These are phyloP conservation scores for Oryza punctata DNA, from an alignment of 176 grass and related monocot genomes.

Conservation along the genomic window DNA sequence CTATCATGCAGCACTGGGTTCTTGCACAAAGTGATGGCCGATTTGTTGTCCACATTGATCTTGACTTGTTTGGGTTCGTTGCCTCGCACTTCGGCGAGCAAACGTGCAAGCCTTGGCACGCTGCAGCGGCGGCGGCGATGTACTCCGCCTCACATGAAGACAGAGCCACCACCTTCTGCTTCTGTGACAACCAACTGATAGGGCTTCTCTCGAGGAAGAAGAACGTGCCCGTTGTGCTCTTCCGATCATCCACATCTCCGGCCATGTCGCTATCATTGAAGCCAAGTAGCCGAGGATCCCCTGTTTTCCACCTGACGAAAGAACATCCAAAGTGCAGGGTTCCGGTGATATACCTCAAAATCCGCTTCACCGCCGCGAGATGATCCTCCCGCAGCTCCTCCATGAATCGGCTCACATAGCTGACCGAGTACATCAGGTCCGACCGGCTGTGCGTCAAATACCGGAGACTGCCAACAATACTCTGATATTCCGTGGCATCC, in stretches of 20 bases:
- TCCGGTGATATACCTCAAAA: background rate
- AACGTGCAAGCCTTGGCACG: background rate
- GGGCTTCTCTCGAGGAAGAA: background rate
- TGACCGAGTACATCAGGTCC: too few relatives aligned
- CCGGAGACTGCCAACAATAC: too few relatives aligned
- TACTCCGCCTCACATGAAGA: too few relatives aligned
- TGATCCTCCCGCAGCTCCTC: background rate
- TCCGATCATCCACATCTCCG: background rate
- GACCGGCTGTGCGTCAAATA: too few relatives aligned
- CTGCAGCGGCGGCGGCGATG: too few relatives aligned
- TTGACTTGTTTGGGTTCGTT: accelerated
- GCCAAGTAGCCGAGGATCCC: background rate
- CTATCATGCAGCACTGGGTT: too few relatives aligned
- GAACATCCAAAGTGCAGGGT: background rate
- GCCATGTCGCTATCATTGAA: background rate
- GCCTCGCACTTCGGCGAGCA: too few relatives aligned
- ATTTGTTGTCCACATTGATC: too few relatives aligned
- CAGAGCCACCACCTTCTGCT: background rate
- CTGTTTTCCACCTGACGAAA: background rate
- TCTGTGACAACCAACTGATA: background rate
- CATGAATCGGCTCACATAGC: background rate
- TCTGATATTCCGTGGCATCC: too few relatives aligned
- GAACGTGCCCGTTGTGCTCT: background rate
- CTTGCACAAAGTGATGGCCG: too few relatives aligned
- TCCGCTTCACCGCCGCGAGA: too few relatives aligned